phyloP scores from a whole-genome alignment of 352 stramenopile genomes.

The Thalassiosira exigua region DNA sequence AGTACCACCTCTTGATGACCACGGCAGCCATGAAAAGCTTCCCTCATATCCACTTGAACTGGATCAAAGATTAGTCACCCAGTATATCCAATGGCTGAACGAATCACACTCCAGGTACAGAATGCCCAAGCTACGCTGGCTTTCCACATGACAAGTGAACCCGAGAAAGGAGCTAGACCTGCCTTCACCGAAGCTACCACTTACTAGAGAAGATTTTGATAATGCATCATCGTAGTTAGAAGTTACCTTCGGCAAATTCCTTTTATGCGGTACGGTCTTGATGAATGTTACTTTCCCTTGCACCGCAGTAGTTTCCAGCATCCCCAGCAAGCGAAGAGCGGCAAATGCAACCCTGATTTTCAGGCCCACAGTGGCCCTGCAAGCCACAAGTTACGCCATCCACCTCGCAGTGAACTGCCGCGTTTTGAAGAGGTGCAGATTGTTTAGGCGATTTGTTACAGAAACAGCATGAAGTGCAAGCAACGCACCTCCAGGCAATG shows the following conservation, averaged over 20 bases:
- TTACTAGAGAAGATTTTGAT: background rate
- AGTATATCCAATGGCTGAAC: slow-evolving; percentile 12
- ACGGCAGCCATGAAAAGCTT: slow-evolving; percentile 14
- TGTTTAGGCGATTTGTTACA: too few species aligned
- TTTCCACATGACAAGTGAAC: slow-evolving; percentile 9
- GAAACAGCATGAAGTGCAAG: background rate
- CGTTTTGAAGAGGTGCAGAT: background rate
- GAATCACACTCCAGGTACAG: background rate
- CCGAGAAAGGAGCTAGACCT: slow-evolving; percentile 4
- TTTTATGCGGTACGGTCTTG: too few species aligned
- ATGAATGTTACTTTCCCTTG: too few species aligned
- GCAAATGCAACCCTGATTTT: slow-evolving; percentile 51
- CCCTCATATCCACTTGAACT: slow-evolving; percentile 9
- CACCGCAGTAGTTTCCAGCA: slow-evolving; percentile 60
- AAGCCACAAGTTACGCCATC: slow-evolving; percentile 46
- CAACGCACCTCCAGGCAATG: slow-evolving; percentile 42
- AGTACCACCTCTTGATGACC: slow-evolving; percentile 14
- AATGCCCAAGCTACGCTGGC: background rate
- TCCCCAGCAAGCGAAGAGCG: too few species aligned
- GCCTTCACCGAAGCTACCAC: background rate
- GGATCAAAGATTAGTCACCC: slow-evolving; percentile 6
- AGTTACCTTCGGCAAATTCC: too few species aligned
- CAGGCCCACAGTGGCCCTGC: slow-evolving; percentile 39
- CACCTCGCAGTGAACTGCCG: slow-evolving; percentile 46
- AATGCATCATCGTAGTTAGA: background rate